phyloP scores from a whole-genome alignment of 768 basidiomycete species.

The Termitomyces sp. region DNA sequence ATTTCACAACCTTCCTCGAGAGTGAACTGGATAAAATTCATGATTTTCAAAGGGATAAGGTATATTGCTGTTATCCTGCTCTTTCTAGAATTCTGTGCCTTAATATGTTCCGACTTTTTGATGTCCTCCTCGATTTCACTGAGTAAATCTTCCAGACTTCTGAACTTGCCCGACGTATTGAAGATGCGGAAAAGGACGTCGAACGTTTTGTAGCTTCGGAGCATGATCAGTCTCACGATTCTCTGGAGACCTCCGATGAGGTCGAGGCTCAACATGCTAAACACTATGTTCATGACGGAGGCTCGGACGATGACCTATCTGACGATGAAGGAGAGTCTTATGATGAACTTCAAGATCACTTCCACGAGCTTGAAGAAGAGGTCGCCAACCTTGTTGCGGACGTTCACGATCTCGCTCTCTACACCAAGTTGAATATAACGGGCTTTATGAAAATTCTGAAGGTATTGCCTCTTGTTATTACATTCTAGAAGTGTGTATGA shows the following conservation, averaged over 20 bases:
- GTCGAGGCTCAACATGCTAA: slow-evolving; percentile 50
- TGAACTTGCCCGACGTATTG: slow-evolving; percentile 78
- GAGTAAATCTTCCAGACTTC: slow-evolving; percentile 44
- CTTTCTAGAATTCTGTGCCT: not conserved
- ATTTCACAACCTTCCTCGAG: slow-evolving; percentile 76
- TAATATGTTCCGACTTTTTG: not conserved
- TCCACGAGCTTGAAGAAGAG: slow-evolving; percentile 86
- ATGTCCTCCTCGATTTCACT: not conserved
- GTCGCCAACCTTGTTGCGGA: slow-evolving; percentile 93
- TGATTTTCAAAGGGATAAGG: slow-evolving; percentile 89
- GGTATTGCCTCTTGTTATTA: slow-evolving; percentile 27
- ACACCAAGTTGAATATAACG: slow-evolving; percentile 96
- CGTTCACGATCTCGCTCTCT: slow-evolving; percentile 83
- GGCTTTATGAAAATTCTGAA: slow-evolving; percentile 99
- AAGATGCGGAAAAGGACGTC: slow-evolving; percentile 77
- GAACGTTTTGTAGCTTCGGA: slow-evolving; percentile 68
- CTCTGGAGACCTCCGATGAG: slow-evolving; percentile 31
- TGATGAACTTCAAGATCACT: slow-evolving; percentile 79
- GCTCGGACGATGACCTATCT: slow-evolving; percentile 62
- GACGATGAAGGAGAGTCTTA: slow-evolving; percentile 47
- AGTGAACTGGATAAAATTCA: slow-evolving; percentile 91
- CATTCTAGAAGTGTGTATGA: not conserved
- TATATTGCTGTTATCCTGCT: slow-evolving; percentile 18
- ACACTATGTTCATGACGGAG: slow-evolving; percentile 52
- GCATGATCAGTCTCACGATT: slow-evolving; percentile 8